Evolutionary conservation across 2,329 filamentous ascomycete genomes (phyloP).

Genomic region (Phoma sp.): DNA sequence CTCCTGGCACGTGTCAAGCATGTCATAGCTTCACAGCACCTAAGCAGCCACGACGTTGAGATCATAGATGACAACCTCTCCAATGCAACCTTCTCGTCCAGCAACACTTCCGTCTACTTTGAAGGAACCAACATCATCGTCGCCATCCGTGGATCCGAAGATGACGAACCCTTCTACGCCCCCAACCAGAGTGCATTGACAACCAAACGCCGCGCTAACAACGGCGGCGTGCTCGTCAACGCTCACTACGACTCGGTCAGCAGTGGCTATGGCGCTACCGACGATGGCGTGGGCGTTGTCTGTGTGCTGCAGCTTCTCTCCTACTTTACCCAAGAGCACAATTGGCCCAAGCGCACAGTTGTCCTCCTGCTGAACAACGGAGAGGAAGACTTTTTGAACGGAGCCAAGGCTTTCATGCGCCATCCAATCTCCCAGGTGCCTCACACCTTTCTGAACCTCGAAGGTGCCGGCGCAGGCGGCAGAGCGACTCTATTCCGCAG

Average conservation of each 20-base stretch:
- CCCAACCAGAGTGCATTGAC: slow-evolving; percentile 60
- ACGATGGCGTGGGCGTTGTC: slow-evolving; percentile 91
- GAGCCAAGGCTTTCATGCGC: slow-evolving; percentile 82
- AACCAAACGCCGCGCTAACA: slow-evolving; percentile 54
- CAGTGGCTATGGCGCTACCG: slow-evolving; percentile 90
- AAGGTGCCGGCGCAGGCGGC: slow-evolving; percentile 91
- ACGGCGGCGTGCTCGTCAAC: slow-evolving; percentile 87
- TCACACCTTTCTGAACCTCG: slow-evolving; percentile 90
- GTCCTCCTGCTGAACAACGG: slow-evolving; percentile 92
- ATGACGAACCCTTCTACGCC: slow-evolving; percentile 67
- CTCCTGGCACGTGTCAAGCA: slow-evolving; percentile 72
- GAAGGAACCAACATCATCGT: slow-evolving; percentile 92
- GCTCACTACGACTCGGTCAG: slow-evolving; percentile 95
- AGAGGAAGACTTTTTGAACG: slow-evolving; percentile 91
- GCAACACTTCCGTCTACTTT: slow-evolving; percentile 73
- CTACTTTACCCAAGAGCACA: slow-evolving; percentile 74
- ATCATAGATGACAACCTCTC: slow-evolving; percentile 80
- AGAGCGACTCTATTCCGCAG: slow-evolving; percentile 85
- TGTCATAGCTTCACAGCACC: slow-evolving; percentile 69
- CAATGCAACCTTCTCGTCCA: slow-evolving; percentile 74
- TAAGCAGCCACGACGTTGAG: slow-evolving; percentile 55
- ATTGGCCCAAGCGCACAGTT: slow-evolving; percentile 79
- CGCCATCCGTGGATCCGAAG: slow-evolving; percentile 83
- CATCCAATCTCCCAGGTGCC: slow-evolving; percentile 81
- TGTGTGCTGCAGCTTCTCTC: slow-evolving; percentile 83